Evolutionary conservation across 352 stramenopile species (phyloP), one percentile per base, ranked within the genome.

Genomic region (Phytophthora boehmeriae): DNA sequence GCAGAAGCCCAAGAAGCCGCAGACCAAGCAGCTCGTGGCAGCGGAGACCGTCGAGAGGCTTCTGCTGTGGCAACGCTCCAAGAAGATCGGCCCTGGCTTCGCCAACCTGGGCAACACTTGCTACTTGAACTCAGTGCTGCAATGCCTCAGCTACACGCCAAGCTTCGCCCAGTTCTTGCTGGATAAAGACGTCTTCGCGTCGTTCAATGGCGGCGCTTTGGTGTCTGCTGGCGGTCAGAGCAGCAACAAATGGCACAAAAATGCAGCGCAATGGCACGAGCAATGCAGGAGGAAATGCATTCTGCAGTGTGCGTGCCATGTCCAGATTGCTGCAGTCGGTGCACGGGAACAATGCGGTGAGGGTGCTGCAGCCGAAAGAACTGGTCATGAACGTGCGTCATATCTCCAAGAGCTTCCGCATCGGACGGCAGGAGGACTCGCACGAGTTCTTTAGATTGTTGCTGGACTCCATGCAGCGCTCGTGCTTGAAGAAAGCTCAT

Each of bases 41-140:
- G 36, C 39, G 9, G 71, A 73, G 20, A 64, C 68, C 11, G 74
- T 95, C 3, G 78, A 91, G 56, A 65, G 73, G 14, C 25, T 89
- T 59, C 62, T 92, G 42, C 19, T 27, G 17, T 95, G 86, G 86
- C 69, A 79, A 28, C 61, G 85, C 27, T 80, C 86, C 27, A 73
- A 80, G 45, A 93, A 92, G 68, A 92, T 95, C 55, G 86, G 86
- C 8, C 86, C 86, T 1, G 86, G 86, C 10, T 76, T 95, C 45
- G 81, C 83, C 44, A 98, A 98, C 69, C 75, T 98, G 20, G 94
- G 94, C 68, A 98, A 98, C 76, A 98, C 94, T 62, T 98, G 94
- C 78, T 98, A 97, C 76, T 83, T 98, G 56, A 98, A 98, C 74
- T 96, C 93, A 49, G 86, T 92, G 67, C 75, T 98, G 66, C 93